These are phyloP conservation scores for Yarrowia sp. DNA, from an alignment of 805 yeast species.

Conservation along the genomic window DNA sequence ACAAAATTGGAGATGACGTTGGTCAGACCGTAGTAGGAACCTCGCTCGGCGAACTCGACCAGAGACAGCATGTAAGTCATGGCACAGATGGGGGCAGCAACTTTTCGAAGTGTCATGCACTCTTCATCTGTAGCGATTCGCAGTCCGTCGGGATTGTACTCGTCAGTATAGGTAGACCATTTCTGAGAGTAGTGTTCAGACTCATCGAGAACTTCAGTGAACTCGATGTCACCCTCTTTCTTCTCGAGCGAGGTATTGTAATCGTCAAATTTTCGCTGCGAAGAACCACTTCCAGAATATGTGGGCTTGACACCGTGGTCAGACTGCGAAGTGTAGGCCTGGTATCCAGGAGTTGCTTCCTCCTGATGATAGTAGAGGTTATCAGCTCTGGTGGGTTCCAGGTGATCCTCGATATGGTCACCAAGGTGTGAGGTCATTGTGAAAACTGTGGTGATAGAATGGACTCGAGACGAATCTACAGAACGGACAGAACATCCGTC, in stretches of 20 bases:
- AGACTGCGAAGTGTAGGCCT: background rate
- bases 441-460: background rate
- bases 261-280: background rate
- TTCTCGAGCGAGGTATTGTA: background rate
- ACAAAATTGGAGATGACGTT: constrained; percentile 49
- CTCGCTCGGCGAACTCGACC: constrained; percentile 54
- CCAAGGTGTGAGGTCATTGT: constrained; percentile 7
- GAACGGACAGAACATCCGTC: background rate
- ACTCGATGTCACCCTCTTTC: constrained; percentile 6
- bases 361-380: background rate
- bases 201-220: background rate
- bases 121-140: constrained; percentile 25
- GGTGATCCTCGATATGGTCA: constrained; percentile 8
- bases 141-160: constrained; percentile 7
- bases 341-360: background rate
- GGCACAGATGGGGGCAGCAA: constrained; percentile 26
- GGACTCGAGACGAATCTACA: background rate
- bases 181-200: background rate
- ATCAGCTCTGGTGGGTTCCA: background rate
- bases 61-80: constrained; percentile 32
- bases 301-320: background rate
- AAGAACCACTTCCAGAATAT: background rate
- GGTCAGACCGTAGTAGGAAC: constrained; percentile 49
- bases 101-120: constrained; percentile 24
- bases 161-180: constrained; percentile 6